These are phyloP conservation scores for Pyrenula aspistea DNA, from an alignment of 495 filamentous ascomycete species.

Conservation along the genomic window DNA sequence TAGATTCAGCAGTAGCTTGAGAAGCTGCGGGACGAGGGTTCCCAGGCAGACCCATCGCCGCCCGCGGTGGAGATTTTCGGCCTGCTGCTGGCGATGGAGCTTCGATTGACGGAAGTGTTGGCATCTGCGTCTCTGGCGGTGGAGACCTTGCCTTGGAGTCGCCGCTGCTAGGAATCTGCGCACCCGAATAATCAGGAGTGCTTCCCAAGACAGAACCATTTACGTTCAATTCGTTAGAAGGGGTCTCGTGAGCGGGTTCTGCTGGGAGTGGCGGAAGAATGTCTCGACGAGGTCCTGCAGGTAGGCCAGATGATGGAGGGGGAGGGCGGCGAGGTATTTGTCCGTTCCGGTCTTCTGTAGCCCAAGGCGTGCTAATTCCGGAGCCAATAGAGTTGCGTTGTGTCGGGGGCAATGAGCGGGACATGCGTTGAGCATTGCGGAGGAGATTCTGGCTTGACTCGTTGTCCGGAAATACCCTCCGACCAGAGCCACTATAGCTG, in stretches of 20 bases:
- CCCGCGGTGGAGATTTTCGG: neutral
- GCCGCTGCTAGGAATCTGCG: neutral
- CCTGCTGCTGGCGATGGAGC: neutral
- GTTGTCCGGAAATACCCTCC: conserved; percentile 28
- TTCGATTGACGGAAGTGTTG: conserved; percentile 1
- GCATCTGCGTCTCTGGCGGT: conserved; percentile 4
- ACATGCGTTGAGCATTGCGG: conserved; percentile 51
- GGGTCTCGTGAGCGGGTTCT: neutral
- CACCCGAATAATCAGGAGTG: neutral
- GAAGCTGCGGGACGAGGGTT: neutral
- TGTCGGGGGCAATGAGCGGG: conserved; percentile 45
- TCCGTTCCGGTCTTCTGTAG: neutral
- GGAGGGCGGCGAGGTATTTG: conserved; percentile 1
- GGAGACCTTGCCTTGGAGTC: conserved; percentile 6
- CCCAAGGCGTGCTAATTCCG: conserved; percentile 4
- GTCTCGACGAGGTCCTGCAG: conserved; percentile 8
- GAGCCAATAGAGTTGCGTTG: conserved; percentile 14
- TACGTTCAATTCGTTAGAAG: neutral
- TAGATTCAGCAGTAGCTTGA: conserved; percentile 3
- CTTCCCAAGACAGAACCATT: neutral
- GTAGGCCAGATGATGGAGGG: conserved; percentile 10
- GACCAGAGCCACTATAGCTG: conserved; percentile 43
- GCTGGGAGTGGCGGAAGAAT: conserved; percentile 14
- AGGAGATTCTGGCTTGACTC: conserved; percentile 50
- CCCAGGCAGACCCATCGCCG: neutral